These are phyloP conservation scores for Monosiga brevicollis DNA, from an alignment of 78 protist species.

Conservation along the genomic window DNA sequence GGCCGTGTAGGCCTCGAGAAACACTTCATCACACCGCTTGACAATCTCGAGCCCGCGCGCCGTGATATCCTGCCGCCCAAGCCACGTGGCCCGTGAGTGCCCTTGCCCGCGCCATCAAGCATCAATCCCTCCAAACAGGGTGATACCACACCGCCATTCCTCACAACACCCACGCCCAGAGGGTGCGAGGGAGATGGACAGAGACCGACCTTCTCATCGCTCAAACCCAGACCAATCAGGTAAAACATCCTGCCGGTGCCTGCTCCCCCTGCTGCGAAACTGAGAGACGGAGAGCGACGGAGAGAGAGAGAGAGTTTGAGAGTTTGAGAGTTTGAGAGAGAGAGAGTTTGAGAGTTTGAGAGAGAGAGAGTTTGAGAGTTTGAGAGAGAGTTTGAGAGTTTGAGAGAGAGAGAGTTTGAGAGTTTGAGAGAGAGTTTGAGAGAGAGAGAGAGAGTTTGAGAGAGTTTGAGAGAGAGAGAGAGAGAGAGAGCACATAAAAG, in stretches of 20 bases:
- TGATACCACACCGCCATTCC: background rate
- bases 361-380: no score
- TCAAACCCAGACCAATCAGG: slow-evolving; percentile 95
- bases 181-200: background rate
- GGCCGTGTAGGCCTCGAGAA: slow-evolving; percentile 90
- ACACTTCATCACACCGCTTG: slow-evolving; percentile 51
- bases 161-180: background rate
- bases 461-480: no score
- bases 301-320: no score
- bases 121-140: background rate
- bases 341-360: background rate
- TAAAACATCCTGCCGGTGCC: slow-evolving; percentile 48
- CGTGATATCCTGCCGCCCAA: slow-evolving; percentile 95
- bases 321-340: background rate
- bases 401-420: no score
- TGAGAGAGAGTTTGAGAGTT: no score
- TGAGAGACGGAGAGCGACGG: background rate
- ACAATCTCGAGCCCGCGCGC: slow-evolving; percentile 91
- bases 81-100: no score
- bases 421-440: no score
- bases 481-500: no score
- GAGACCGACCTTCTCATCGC: slow-evolving; percentile 61
- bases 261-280: background rate
- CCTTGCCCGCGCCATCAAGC: background rate
- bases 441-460: no score